Base-by-base conservation (phyloP, 2,329 filamentous ascomycete genomes). In the Diaporthe sp. region DNA sequence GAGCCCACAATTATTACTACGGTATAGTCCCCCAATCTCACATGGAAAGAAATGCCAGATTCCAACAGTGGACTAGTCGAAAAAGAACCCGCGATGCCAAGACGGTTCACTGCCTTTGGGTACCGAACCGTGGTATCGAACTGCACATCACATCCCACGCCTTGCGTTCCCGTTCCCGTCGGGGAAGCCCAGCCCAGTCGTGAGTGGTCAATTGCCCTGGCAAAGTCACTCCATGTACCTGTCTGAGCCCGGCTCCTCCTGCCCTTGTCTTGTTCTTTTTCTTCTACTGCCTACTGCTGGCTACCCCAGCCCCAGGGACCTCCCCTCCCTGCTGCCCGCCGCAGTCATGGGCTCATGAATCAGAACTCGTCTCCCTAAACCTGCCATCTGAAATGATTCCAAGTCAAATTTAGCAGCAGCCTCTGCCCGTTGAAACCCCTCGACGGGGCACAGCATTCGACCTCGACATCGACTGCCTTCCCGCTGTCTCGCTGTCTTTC, bases 51-150 rank as follows among this genome's bases (percentile, higher is more conserved):
- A 25, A 2, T n/a, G 15, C 38, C 40, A 52, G 30, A 15, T 67
- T 15, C 30, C 61, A 52, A 38, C 45, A 38, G 30, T 13, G 15
- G 45, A 52, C 61, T 52, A 67, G 61, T 35, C 47, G 30, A 68
- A 10, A 10, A 13, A 17, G 35, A 28, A 28, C 28, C 64, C 64
- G 15, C 45, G 22, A 54, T 54, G 64, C 64, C 64, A 68, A 68
- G 64, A 52, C 64, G 64, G 64, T 54, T 22, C n/a, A 40, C 6
- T 22, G 47, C 47, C 47, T 17, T 54, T 2, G 47, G 54, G 30
- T 68, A 68, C 47, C 64, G 47, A 54, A 68, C 64, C n/a, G 64
- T 68, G 64, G 64, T 68, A 68, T 40, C 33, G 28, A 40, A 15
- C 64, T 68, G 64, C 64, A 68, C 64, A 40, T 52, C 45, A 67